Conservation (phyloP, 2,329 filamentous ascomycete genomes). For the Dendryphion nanum region DNA sequence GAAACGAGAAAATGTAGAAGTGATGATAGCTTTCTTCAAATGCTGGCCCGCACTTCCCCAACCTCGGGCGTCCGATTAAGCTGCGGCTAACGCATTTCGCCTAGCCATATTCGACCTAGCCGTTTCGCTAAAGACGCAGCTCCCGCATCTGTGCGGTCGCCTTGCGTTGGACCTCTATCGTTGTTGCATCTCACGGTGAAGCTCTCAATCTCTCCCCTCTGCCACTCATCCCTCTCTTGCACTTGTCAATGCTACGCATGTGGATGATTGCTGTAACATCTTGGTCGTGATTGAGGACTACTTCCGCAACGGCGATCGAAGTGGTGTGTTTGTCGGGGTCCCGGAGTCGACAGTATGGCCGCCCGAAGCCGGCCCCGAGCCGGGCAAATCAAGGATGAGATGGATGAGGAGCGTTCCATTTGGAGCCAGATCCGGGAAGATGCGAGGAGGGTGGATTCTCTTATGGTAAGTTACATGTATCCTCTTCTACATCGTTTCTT, state of each 20-base stretch:
- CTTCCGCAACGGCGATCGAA: no score
- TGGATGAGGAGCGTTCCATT: slow-evolving; percentile 50
- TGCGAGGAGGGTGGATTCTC: slow-evolving; percentile 45
- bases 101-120: neutral
- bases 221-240: no score
- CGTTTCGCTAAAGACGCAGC: neutral
- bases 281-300: no score
- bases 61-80: neutral
- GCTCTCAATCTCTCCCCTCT: no score
- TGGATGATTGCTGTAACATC: no score
- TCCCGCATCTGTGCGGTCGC: neutral
- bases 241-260: no score
- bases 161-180: no score
- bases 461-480: slow-evolving; percentile 42
- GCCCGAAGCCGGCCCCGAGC: slow-evolving; percentile 45
- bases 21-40: no score
- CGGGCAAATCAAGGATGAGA: slow-evolving; percentile 48
- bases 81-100: no score
- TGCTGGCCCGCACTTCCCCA: no score
- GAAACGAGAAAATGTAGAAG: no score
- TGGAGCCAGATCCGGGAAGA: slow-evolving; percentile 50
- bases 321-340: neutral
- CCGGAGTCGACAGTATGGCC: slow-evolving; percentile 38
- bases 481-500: neutral
- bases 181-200: no score